Conservation (phyloP, 352 stramenopile species). For the Blastocystis sp. region DNA sequence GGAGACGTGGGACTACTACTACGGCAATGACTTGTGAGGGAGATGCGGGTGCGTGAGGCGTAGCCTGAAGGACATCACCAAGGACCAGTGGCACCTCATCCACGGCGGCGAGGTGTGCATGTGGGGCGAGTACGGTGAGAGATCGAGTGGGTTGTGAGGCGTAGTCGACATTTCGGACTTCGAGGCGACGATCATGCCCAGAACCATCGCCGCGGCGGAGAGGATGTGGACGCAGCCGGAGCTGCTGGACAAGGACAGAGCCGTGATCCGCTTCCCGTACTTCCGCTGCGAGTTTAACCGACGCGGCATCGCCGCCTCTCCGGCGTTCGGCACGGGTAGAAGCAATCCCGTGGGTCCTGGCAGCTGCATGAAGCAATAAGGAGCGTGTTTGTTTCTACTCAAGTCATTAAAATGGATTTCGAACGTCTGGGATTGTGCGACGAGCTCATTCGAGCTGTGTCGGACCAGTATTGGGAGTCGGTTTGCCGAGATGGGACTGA, state of each 20-base stretch:
- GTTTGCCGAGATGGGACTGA: neutral
- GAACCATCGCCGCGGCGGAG: conserved; percentile 74
- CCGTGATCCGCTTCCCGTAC: conserved; percentile 63
- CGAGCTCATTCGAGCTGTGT: conserved; percentile 36
- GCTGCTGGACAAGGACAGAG: conserved; percentile 34
- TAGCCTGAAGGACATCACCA: conserved; percentile 57
- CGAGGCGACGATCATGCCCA: conserved; percentile 73
- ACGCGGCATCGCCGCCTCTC: conserved; percentile 70
- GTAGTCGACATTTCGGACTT: conserved; percentile 73
- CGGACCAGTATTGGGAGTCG: conserved; percentile 25
- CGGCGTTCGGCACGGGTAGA: conserved; percentile 36
- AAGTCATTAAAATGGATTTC: conserved; percentile 34
- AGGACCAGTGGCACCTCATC: conserved; percentile 69
- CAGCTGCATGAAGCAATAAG: conserved; percentile 66
- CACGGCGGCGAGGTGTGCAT: conserved; percentile 74
- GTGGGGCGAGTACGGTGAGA: conserved; percentile 61
- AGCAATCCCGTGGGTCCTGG: conserved; percentile 20
- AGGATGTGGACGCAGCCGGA: conserved; percentile 73
- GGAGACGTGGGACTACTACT: conserved; percentile 73
- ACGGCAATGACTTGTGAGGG: conserved; percentile 72
- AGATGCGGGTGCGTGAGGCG: neutral
- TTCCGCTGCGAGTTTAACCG: conserved; percentile 72
- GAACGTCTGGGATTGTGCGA: conserved; percentile 47
- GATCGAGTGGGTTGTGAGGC: neutral
- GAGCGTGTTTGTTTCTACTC: conserved; percentile 22